Evolutionary conservation across 2,329 filamentous ascomycete species (phyloP), one percentile per base, ranked within the genome.

Genomic region (Paraphaeosphaeria minitans): DNA sequence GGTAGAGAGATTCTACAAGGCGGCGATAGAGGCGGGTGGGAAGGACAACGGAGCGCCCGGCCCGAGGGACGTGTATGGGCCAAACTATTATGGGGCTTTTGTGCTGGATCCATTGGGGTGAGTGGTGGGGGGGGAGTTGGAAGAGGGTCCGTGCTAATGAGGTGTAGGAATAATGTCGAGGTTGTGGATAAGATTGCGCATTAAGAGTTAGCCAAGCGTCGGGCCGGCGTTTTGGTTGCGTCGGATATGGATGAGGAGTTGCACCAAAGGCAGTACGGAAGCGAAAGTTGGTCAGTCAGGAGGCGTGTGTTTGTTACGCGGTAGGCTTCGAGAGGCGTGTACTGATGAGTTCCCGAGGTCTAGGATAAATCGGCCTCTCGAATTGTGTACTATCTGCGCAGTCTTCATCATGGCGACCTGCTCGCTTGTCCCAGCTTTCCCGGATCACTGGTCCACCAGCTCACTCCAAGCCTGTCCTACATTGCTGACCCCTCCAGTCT

Each of bases 61-160:
- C 2, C 47, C 64, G 19, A 66, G 70, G 52, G 49, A 59, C 31
- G 59, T 59, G 43, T 72, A 72, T 56, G 63, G 66, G 59, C 54
- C 66, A 27, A 66, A 70, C 37, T 73, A 72, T 58, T 72, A 71
- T 61, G 66, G 58, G 9, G 69, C 64, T 10, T 72, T 72, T 55
- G 64, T 71, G 10, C 27, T 66, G 16, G 70, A 73, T 63, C 69
- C 69, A 46, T 46, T 68, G 14, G 67, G 67, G 68, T 71, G 48
- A 64, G 64, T 60, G 24, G 19, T 14, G 13, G 24, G 37, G 24
- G 37, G 29, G 12, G 14, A 14, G 9, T 6, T 14, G 14, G n/a
- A 7, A 22, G 12, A n/a, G 4, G 24, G 3, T 9, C 6, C 39
- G 39, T 14, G 29, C 14, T 35, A 22, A 7, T 53, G 52, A 58